phyloP scores from a whole-genome alignment of 1,284 basidiomycete genomes.

The Lignosus rhinocerotis region DNA sequence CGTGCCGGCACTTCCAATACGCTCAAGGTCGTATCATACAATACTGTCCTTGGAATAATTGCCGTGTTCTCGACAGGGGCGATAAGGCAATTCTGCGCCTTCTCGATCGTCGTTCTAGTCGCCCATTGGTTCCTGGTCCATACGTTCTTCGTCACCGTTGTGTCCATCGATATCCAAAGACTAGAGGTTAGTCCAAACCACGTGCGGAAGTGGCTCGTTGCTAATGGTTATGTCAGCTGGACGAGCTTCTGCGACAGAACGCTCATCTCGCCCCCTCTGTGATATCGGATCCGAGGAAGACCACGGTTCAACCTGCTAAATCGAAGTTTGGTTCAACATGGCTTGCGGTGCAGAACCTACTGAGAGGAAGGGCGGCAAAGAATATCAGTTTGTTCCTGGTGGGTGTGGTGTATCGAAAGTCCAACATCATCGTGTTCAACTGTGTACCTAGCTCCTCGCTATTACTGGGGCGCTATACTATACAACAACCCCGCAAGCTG shows the following conservation, averaged over 20 bases:
- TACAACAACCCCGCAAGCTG: slow-evolving; percentile 53
- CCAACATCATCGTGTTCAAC: neutral
- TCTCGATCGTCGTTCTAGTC: slow-evolving; percentile 91
- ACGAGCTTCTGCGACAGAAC: slow-evolving; percentile 76
- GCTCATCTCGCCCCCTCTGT: slow-evolving; percentile 46
- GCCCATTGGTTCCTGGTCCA: slow-evolving; percentile 96
- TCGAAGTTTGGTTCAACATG: slow-evolving; percentile 49
- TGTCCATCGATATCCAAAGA: slow-evolving; percentile 89
- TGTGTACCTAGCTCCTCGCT: slow-evolving; percentile 58
- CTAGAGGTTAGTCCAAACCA: slow-evolving; percentile 59
- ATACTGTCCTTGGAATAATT: slow-evolving; percentile 78
- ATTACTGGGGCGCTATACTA: slow-evolving; percentile 74
- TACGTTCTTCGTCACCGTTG: slow-evolving; percentile 88
- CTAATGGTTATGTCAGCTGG: slow-evolving; percentile 50
- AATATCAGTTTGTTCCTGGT: slow-evolving; percentile 83
- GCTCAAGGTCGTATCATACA: slow-evolving; percentile 88
- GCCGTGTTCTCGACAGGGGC: slow-evolving; percentile 79
- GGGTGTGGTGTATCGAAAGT: slow-evolving; percentile 10
- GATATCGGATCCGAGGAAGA: slow-evolving; percentile 30
- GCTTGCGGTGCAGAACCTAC: slow-evolving; percentile 46
- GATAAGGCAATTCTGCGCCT: slow-evolving; percentile 91
- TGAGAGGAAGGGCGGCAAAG: slow-evolving; percentile 74
- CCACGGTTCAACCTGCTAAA: slow-evolving; percentile 38
- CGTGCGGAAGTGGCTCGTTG: neutral
- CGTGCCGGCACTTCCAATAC: slow-evolving; percentile 90